Percentiles rank a stretch among this genome's conserved stretches.
Conservation (phyloP, 768 basidiomycete genomes). For the Boletus sp. region DNA sequence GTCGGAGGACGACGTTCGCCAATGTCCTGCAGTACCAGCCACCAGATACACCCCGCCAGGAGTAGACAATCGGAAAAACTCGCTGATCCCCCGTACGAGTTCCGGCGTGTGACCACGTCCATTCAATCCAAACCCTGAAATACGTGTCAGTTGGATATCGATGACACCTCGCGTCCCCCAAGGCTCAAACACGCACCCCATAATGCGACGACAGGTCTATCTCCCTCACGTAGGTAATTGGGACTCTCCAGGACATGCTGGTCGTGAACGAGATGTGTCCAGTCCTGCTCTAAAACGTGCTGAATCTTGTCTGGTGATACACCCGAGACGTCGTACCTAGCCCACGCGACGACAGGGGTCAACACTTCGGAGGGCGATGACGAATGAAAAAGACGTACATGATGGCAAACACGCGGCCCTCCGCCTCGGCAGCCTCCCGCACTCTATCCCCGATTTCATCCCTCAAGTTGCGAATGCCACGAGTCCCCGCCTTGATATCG, state of each 20-base stretch:
- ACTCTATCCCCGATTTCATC: slow-evolving; percentile 76
- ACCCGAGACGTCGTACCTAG: slow-evolving; percentile 81
- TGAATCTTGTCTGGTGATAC: slow-evolving; percentile 71
- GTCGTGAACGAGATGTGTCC: slow-evolving; percentile 63
- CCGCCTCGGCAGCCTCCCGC: slow-evolving; percentile 71
- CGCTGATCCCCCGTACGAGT: slow-evolving; percentile 50
- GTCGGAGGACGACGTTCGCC: slow-evolving; percentile 70
- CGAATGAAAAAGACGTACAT: slow-evolving; percentile 53
- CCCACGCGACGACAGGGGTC: not conserved
- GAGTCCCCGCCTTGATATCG: slow-evolving; percentile 49
- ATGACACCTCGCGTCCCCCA: not conserved
- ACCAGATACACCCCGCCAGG: slow-evolving; percentile 75
- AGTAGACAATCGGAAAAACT: slow-evolving; percentile 56
- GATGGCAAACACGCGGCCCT: slow-evolving; percentile 79
- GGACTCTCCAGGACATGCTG: slow-evolving; percentile 66
- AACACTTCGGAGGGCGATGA: not conserved
- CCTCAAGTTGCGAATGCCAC: slow-evolving; percentile 56
- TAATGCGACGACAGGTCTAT: slow-evolving; percentile 65
- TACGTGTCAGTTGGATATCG: not conserved
- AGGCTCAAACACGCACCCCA: slow-evolving; percentile 49
- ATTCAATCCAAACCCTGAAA: slow-evolving; percentile 66
- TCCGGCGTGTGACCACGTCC: slow-evolving; percentile 59
- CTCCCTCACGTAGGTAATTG: slow-evolving; percentile 67
- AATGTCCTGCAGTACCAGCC: slow-evolving; percentile 67
- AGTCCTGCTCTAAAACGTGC: slow-evolving; percentile 64